phyloP scores from a whole-genome alignment of 805 yeast species.

The Spathaspora passalidarum region DNA sequence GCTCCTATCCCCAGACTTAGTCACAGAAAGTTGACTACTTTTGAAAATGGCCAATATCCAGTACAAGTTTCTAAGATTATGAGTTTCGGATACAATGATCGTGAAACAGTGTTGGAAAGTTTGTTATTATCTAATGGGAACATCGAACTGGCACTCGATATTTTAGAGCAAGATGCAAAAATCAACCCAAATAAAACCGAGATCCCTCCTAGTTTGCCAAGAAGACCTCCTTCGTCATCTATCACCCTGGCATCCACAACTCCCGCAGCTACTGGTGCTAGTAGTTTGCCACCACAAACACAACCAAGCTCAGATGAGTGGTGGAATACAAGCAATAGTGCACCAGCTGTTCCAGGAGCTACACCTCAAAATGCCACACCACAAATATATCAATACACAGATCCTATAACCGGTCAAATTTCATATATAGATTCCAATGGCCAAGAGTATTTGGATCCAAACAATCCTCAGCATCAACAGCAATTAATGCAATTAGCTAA shows the following conservation, averaged over 20 bases:
- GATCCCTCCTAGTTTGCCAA: slow-evolving; percentile 48
- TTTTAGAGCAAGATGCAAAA: slow-evolving; percentile 43
- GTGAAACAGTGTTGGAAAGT: slow-evolving; percentile 62
- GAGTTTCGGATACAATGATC: slow-evolving; percentile 55
- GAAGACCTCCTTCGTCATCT: slow-evolving; percentile 25
- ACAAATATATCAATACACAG: slow-evolving; percentile 65
- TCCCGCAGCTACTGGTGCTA: slow-evolving; percentile 15
- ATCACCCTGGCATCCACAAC: slow-evolving; percentile 10
- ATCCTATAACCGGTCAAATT: slow-evolving; percentile 66
- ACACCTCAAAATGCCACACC: slow-evolving; percentile 18
- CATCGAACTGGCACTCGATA: slow-evolving; percentile 54
- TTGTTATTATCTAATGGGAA: slow-evolving; percentile 58
- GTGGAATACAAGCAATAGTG: slow-evolving; percentile 10
- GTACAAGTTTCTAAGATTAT: slow-evolving; percentile 43
- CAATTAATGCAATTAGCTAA: slow-evolving; percentile 32
- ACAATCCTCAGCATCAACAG: slow-evolving; percentile 42
- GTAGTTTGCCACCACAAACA: slow-evolving; percentile 9
- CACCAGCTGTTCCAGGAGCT: slow-evolving; percentile 12
- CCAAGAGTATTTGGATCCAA: slow-evolving; percentile 57
- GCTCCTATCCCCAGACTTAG: slow-evolving; percentile 36
- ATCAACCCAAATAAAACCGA: slow-evolving; percentile 36
- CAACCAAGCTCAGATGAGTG: slow-evolving; percentile 9
- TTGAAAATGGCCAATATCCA: slow-evolving; percentile 51
- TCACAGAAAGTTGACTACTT: slow-evolving; percentile 52
- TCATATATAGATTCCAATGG: slow-evolving; percentile 66